Evolutionary conservation across 2,329 filamentous ascomycete species (phyloP).

Genomic region (Monosporascus sp.): DNA sequence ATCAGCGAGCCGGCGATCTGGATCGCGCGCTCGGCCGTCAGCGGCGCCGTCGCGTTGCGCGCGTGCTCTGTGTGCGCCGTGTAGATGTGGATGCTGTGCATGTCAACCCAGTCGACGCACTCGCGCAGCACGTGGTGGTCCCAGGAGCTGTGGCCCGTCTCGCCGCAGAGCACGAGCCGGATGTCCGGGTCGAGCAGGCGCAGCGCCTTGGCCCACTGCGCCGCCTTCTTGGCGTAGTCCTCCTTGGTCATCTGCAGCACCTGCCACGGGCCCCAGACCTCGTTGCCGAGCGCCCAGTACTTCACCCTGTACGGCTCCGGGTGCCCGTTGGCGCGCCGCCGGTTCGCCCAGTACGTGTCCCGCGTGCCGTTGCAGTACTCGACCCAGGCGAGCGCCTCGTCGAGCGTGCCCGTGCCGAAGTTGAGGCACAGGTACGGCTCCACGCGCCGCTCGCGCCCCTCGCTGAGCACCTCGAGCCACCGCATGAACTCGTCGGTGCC

Average conservation of each 20-base stretch:
- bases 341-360: constrained; percentile 76
- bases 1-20: constrained; percentile 64
- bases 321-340: constrained; percentile 69
- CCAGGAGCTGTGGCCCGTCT: constrained; percentile 65
- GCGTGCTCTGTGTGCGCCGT: constrained; percentile 47
- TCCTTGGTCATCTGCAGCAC: constrained; percentile 65
- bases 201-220: constrained; percentile 67
- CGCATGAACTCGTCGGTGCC: constrained; percentile 84
- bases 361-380: constrained; percentile 81
- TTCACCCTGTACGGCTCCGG: constrained; percentile 75
- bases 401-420: constrained; percentile 66
- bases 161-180: constrained; percentile 67
- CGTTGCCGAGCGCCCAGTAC: constrained; percentile 83
- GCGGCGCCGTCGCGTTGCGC: constrained; percentile 55
- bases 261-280: constrained; percentile 63
- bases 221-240: constrained; percentile 63
- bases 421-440: constrained; percentile 79
- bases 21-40: constrained; percentile 68
- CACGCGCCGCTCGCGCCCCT: constrained; percentile 54
- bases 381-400: constrained; percentile 64
- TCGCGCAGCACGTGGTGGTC: constrained; percentile 69
- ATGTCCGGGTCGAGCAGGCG: constrained; percentile 67
- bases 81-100: constrained; percentile 80
- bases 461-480: constrained; percentile 67
- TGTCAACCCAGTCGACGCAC: constrained; percentile 63